These are phyloP conservation scores for Cyclotella sp. DNA, from an alignment of 108 stramenopile genomes.

Conservation along the genomic window DNA sequence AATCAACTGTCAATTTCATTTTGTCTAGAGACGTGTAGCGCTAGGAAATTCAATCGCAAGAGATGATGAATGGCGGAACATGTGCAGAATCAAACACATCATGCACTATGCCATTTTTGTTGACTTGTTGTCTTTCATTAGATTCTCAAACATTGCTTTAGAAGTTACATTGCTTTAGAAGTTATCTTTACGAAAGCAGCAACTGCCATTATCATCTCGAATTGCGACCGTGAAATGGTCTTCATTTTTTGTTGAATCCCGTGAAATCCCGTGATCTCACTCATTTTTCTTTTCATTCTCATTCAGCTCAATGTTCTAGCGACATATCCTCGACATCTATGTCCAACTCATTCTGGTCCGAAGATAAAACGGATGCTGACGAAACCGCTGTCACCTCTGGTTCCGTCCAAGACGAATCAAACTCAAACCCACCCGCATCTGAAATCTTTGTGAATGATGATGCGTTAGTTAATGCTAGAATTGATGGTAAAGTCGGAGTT, in stretches of 20 bases:
- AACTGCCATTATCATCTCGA: too few relatives aligned
- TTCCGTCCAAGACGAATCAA: neutral
- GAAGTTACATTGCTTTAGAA: too few relatives aligned
- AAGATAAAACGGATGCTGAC: neutral
- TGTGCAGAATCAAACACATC: too few relatives aligned
- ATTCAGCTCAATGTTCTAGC: neutral
- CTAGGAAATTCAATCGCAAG: too few relatives aligned
- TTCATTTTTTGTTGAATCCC: too few relatives aligned
- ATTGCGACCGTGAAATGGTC: too few relatives aligned
- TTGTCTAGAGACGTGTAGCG: too few relatives aligned
- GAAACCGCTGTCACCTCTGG: neutral
- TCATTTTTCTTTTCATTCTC: neutral
- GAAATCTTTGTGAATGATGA: neutral
- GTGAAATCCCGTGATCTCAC: neutral
- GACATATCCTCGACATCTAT: neutral
- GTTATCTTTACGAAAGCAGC: too few relatives aligned
- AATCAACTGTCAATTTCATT: neutral
- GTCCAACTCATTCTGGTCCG: neutral
- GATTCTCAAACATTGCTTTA: too few relatives aligned
- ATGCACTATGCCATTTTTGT: too few relatives aligned
- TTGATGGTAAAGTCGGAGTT: constrained; percentile 9
- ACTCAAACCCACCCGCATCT: neutral
- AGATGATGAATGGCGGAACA: too few relatives aligned
- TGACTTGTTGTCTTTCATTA: too few relatives aligned
- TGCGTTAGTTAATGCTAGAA: neutral